Conservation (phyloP, 1,139 yeast genomes). For the Hanseniaspora gamundiae region DNA sequence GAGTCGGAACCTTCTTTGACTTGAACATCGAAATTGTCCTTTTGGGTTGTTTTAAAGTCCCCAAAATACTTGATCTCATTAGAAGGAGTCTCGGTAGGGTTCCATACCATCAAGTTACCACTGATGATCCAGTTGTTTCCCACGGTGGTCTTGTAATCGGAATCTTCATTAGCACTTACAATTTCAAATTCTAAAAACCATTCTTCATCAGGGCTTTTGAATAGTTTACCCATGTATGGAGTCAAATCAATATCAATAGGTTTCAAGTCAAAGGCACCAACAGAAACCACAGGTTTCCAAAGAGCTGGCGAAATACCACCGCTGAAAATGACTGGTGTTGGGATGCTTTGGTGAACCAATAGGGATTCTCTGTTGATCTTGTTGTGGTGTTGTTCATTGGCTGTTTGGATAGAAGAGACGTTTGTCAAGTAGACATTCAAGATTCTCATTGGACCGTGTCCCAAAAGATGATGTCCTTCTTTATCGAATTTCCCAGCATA, state of each 20-base stretch:
- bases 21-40: conserved; percentile 4
- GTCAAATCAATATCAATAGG: conserved; percentile 56
- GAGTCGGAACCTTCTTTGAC: conserved; percentile 8
- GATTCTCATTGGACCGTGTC: conserved; percentile 55
- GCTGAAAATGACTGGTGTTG: conserved; percentile 55
- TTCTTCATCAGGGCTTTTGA: conserved; percentile 27
- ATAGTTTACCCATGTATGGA: conserved; percentile 42
- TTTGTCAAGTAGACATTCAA: conserved; percentile 36
- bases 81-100: neutral
- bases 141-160: conserved; percentile 26
- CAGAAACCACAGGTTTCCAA: conserved; percentile 70
- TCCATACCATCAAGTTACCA: conserved; percentile 54
- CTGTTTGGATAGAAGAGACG: conserved; percentile 4
- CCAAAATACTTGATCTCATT: neutral
- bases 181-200: conserved; percentile 34
- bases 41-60: neutral
- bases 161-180: conserved; percentile 44
- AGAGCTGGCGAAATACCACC: conserved; percentile 71
- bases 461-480: conserved; percentile 32
- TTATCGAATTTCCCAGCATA: conserved; percentile 29
- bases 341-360: conserved; percentile 38
- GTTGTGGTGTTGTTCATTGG: neutral
- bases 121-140: conserved; percentile 61
- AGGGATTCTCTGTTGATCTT: conserved; percentile 25
- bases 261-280: conserved; percentile 60